Base-by-base conservation (phyloP, 2,329 filamentous ascomycete species). In the Neoarthrinium moseri region DNA sequence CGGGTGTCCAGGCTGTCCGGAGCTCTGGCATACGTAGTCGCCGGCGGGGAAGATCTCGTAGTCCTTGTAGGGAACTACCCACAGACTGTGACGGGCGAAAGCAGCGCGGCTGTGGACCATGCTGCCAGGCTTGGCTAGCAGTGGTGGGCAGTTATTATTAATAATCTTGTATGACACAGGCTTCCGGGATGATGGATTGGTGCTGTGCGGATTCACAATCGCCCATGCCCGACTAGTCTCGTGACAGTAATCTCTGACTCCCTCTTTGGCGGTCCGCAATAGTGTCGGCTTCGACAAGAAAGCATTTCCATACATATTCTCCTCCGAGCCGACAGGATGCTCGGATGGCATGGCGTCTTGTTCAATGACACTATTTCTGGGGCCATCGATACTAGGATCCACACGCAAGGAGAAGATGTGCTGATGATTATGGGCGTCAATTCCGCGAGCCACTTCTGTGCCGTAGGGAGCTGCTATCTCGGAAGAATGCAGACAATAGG, bases 341-440 rank as follows among this genome's bases (percentile, higher is more conserved):
- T 74, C 70, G 73, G 40, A 72, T 0, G 84, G 65, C 46, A 81
- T 75, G 11, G 75, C 76, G 57, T 81, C 78, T 45, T 78, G 71
- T 56, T 85, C 78, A 46, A 78, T 71, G 22, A 82, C 62, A 4
- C 73, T 70, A 33, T 67, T 51, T 27, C 22, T 12, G 1, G 40
- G 40, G 2, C 73, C 67, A 51, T 86, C 82, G 27, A 86, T 73
- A 7, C 78, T 78, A 0, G 84, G 83, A 53, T 89, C 84, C 40
- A 88, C 78, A 1, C 84, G 74, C 32, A 82, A 64, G 20, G 72
- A 76, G 58, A 89, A 87, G 35, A 88, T 73, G 64, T 89, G 85
- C 60, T 89, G 85, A 53, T 89, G 84, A 60, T 86, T 83, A 49
- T 82, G 81, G 0, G 84, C 85, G 2, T 87, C 65, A 0, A 84